Base-by-base conservation (phyloP, 2,329 filamentous ascomycete species). In the Pezicula rhizophila region DNA sequence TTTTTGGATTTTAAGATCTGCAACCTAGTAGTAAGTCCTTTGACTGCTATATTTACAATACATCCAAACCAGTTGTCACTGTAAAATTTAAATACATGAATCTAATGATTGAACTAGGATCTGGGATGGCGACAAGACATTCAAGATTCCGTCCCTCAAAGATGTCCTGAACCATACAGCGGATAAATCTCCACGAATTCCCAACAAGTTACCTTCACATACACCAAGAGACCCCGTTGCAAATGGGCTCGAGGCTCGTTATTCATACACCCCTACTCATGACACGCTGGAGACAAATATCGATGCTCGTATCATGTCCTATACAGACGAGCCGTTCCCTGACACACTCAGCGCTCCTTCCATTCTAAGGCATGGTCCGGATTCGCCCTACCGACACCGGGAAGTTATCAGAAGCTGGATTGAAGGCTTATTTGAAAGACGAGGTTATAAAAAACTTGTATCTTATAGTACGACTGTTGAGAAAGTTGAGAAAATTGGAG, bases 271-370 rank as follows among this genome's bases (percentile, higher is more conserved):
- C 77, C 17, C 78, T 77, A 0, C 83, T 14, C 83, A 84, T 52
- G 75, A 77, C 0, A 74, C 76, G 23, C 66, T 84, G 15, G 78
- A 84, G 57, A 84, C 79, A 3, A 85, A 85, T 53, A 75, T 85
- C 34, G 73, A 76, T 45, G 67, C 68, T 8, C 56, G 71, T 1
- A 67, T 77, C 0, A 85, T 85, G 82, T 68, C 72, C 15, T 85
- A 77, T 60, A 75, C 72, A 0, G 68, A 78, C 49, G 77, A 80
- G 44, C 66, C 70, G 0, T 77, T 82, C 8, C 73, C 77, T 0
- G 56, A 59, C 0, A 61, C 68, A 40, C 59, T 64, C n/a, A 69
- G 68, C 17, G 57, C 70, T 31, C 61, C 59, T 50, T 70, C 70
- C 7, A 63, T 74, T 46, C 53, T 65, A 26, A 57, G 72, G 14